A percentile compares a stretch with the other conserved stretches of the same genome.
Evolutionary conservation across 2,329 filamentous ascomycete genomes (phyloP).

Genomic region (Cladophialophora exuberans): DNA sequence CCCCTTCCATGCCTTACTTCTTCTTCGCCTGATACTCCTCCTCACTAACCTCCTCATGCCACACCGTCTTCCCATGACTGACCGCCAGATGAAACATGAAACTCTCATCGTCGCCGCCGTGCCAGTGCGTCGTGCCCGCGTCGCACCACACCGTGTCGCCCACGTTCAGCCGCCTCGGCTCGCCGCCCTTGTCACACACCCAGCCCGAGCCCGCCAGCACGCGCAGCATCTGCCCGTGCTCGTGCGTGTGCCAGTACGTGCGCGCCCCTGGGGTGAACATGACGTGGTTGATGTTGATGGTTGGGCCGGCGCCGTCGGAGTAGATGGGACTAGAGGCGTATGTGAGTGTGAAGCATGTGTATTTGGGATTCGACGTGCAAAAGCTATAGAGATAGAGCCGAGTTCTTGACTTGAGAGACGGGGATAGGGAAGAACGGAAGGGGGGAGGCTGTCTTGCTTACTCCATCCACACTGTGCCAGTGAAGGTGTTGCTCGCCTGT

Average conservation of each 20-base stretch:
- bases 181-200: conserved; percentile 47
- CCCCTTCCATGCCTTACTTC: conserved; percentile 5
- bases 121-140: conserved; percentile 50
- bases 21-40: conserved; percentile 39
- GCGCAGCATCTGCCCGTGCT: conserved; percentile 48
- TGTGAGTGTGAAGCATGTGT: not conserved
- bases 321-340: conserved; percentile 23
- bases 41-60: conserved; percentile 43
- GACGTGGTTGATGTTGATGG: conserved; percentile 42
- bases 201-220: conserved; percentile 47
- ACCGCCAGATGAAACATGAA: conserved; percentile 48
- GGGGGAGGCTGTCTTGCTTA: not conserved
- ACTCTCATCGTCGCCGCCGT: conserved; percentile 46
- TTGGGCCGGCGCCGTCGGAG: conserved; percentile 30
- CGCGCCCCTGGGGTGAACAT: conserved; percentile 49
- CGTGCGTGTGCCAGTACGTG: conserved; percentile 52
- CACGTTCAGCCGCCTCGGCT: conserved; percentile 41
- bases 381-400: too few species aligned
- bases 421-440: not conserved
- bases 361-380: too few species aligned
- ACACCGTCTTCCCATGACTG: conserved; percentile 43
- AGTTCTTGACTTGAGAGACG: too few species aligned
- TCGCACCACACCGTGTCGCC: conserved; percentile 49
- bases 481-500: conserved; percentile 33
- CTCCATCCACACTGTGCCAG: conserved; percentile 40